phyloP scores from a whole-genome alignment of 73 alveolate genomes.

The Paramecium pentaurelia region DNA sequence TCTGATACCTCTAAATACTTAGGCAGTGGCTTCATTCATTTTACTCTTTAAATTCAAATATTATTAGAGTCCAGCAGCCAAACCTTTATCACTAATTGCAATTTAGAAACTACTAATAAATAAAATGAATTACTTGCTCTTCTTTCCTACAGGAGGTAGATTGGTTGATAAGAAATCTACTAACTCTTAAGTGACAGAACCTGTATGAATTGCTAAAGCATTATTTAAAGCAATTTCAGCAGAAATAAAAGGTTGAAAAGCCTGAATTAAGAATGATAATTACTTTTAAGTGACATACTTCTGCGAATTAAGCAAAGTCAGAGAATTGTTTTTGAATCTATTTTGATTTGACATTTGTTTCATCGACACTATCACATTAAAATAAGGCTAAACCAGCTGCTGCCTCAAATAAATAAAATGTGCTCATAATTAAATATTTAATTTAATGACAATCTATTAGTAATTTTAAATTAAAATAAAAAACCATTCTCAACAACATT shows the following conservation, averaged over 20 bases:
- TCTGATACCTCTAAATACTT: constrained; percentile 43
- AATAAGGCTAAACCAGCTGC: constrained; percentile 45
- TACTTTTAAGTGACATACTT: constrained; percentile 30
- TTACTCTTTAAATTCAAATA: constrained; percentile 24
- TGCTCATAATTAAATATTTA: constrained; percentile 45
- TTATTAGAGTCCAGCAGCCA: background rate
- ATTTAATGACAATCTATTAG: background rate
- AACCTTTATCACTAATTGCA: background rate
- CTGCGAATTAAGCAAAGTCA: constrained; percentile 11
- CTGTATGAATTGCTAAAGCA: constrained; percentile 4
- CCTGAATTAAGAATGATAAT: background rate
- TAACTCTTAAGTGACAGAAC: constrained; percentile 13
- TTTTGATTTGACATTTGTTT: constrained; percentile 37
- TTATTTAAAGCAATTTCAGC: constrained; percentile 33
- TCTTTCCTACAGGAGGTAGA: constrained; percentile 23
- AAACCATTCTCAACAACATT: constrained; percentile 18
- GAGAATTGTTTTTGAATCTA: background rate
- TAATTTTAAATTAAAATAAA: background rate
- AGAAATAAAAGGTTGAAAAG: constrained; percentile 24
- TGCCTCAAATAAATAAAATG: constrained; percentile 28
- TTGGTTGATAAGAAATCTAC: constrained; percentile 27
- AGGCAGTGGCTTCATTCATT: constrained; percentile 36
- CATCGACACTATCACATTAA: constrained; percentile 39
- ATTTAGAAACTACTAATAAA: background rate
- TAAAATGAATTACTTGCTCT: background rate